Percentiles rank a stretch among this genome's conserved stretches.
Evolutionary conservation across 768 basidiomycete species (phyloP).

Genomic region (Pholiota molesta): DNA sequence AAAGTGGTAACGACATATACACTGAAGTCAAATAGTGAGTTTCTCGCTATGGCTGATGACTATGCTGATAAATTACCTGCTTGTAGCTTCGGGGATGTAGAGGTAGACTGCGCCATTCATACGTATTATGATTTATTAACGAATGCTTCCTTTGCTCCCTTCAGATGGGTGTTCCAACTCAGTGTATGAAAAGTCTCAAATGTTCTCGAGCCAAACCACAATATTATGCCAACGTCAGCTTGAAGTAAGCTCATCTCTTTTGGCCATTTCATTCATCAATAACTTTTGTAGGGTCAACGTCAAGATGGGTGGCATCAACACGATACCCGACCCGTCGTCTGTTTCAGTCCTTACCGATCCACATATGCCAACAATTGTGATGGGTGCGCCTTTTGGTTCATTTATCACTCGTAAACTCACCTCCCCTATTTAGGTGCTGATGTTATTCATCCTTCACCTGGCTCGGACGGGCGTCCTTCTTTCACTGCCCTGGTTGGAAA

Average conservation of each 20-base stretch:
- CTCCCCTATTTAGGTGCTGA: constrained; percentile 60
- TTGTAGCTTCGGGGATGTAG: constrained; percentile 71
- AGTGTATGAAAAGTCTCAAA: constrained; percentile 72
- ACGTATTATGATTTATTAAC: not conserved
- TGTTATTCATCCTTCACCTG: constrained; percentile 83
- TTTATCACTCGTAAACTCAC: not conserved
- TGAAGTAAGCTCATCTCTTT: constrained; percentile 56
- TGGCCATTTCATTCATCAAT: constrained; percentile 6
- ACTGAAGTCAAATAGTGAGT: constrained; percentile 78
- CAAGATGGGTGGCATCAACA: constrained; percentile 84
- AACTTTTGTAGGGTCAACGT: constrained; percentile 66
- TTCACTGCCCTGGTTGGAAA: constrained; percentile 82
- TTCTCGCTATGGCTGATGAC: not conserved
- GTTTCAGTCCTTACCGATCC: constrained; percentile 70
- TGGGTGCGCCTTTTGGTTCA: constrained; percentile 50
- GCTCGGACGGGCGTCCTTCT: constrained; percentile 77
- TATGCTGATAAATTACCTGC: not conserved
- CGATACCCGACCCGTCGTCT: constrained; percentile 69
- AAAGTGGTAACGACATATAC: constrained; percentile 77
- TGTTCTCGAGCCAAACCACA: constrained; percentile 71
- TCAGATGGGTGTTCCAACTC: constrained; percentile 76
- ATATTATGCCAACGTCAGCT: constrained; percentile 79
- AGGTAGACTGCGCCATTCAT: constrained; percentile 15
- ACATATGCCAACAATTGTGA: constrained; percentile 74
- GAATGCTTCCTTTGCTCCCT: not conserved